Evolutionary conservation across 352 stramenopile genomes (phyloP), one percentile per base, ranked within the genome.

Genomic region (Pythium grandisporangium): DNA sequence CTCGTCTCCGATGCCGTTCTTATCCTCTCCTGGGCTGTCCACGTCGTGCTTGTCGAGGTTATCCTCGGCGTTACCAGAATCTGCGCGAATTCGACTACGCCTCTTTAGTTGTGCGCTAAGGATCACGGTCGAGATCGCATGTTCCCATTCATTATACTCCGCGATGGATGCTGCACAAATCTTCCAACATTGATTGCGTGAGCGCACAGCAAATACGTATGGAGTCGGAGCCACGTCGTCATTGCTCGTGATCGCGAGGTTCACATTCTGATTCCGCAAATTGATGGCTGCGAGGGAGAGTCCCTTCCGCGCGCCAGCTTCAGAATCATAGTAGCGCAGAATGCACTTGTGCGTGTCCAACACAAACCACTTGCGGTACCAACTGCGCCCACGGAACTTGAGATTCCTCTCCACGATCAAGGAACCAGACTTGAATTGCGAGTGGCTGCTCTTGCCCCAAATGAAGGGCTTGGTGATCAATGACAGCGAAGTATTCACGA

Each of bases 321-420:
- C 72, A 3, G 71, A 84, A 42, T 89, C 75, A 51, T 86, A 89
- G 33, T 83, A 89, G 5, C 72, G 70, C 38, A 89, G 30, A 0
- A 79, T 39, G n/a, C 63, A 66, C 53, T 86, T 84, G 20, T 51
- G 55, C 6, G 53, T 57, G 42, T 89, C 70, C 6, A 89, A 42
- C 2, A 84, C 70, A 47, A 89, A 84, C 75, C 75, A 89, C 51
- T 89, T 89, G 32, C 72, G 67, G 30, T 89, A 89, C 75, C 75
- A 89, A 37, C 83, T 68, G 4, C 66, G 61, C 17, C 73, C 71
- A 7, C 70, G 71, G 23, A 84, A 84, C 43, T 84, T 84, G 29
- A 84, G 57, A 45, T 63, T 76, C 32, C 75, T 70, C 47, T 89
- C 67, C 23, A 89, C 64, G 37, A 89, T 89, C 6, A 89, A 43